Conservation (phyloP, 768 basidiomycete genomes). For the Lyophyllum atratum region DNA sequence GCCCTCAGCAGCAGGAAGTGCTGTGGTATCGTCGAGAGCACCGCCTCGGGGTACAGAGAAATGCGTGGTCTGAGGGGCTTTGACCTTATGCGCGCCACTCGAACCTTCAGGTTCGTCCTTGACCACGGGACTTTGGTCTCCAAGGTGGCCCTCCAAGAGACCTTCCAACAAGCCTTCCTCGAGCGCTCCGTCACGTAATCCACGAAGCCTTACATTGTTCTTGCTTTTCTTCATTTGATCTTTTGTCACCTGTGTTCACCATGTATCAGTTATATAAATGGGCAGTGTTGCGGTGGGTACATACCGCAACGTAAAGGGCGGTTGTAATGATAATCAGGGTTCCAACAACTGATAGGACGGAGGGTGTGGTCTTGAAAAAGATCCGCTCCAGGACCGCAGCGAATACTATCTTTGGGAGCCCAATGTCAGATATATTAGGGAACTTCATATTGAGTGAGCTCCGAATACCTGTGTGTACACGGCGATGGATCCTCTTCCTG, state of each 20-base stretch:
- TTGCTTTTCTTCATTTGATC: background rate
- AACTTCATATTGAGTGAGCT: background rate
- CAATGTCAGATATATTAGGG: background rate
- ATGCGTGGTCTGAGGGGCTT: too few species aligned
- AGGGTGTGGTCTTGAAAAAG: conserved; percentile 63
- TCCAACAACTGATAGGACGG: conserved; percentile 61
- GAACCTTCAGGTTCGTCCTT: background rate
- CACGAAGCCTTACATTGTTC: conserved; percentile 3
- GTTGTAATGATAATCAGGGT: conserved; percentile 63
- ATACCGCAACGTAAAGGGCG: conserved; percentile 67
- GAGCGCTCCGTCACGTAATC: conserved; percentile 6
- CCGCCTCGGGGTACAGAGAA: too few species aligned
- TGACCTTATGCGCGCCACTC: background rate
- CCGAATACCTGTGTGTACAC: conserved; percentile 40
- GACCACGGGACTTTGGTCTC: background rate
- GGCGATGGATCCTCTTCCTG: conserved; percentile 59
- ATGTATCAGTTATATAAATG: too few species aligned
- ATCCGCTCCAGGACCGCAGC: conserved; percentile 64
- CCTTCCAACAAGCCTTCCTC: conserved; percentile 15
- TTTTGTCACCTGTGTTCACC: conserved; percentile 7
- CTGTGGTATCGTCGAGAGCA: too few species aligned
- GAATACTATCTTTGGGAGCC: conserved; percentile 56
- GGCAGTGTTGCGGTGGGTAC: too few species aligned
- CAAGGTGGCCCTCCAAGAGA: background rate
- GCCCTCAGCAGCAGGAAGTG: too few species aligned